Percentiles rank a stretch among this genome's conserved stretches.
These are phyloP conservation scores for Psidium friedrichsthalianum DNA, from an alignment of 345 rosid species.

Conservation along the genomic window DNA sequence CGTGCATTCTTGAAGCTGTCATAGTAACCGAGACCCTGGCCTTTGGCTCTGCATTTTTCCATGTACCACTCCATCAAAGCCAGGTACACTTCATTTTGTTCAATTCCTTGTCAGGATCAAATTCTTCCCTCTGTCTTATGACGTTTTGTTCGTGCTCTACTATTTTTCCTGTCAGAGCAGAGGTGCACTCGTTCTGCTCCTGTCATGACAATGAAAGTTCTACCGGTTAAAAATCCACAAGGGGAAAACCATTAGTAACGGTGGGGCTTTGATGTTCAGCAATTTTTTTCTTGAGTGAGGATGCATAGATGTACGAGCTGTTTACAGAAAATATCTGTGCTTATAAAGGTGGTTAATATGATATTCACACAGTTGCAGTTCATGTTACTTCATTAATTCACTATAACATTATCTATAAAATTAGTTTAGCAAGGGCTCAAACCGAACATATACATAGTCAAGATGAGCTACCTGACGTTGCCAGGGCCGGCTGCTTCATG, in stretches of 20 bases:
- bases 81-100: conserved; percentile 23
- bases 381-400: too few species aligned
- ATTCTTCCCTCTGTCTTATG: conserved; percentile 1
- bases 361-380: neutral
- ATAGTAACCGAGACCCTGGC: conserved; percentile 32
- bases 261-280: too few species aligned
- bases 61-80: conserved; percentile 53
- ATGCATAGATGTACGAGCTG: too few species aligned
- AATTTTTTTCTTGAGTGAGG: too few species aligned
- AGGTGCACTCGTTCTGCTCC: conserved; percentile 7
- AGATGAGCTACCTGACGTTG: conserved; percentile 8
- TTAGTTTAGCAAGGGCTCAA: too few species aligned
- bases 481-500: conserved; percentile 9
- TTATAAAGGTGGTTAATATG: neutral
- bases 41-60: conserved; percentile 11
- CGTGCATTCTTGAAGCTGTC: conserved; percentile 28
- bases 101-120: conserved; percentile 17
- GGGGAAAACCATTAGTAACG: too few species aligned
- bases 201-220: neutral
- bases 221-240: too few species aligned
- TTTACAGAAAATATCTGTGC: neutral
- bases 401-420: too few species aligned
- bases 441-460: neutral
- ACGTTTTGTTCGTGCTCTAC: neutral
- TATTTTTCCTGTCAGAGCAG: neutral